phyloP scores from a whole-genome alignment of 2,329 filamentous ascomycete genomes.

The Drechslerella dactyloides region DNA sequence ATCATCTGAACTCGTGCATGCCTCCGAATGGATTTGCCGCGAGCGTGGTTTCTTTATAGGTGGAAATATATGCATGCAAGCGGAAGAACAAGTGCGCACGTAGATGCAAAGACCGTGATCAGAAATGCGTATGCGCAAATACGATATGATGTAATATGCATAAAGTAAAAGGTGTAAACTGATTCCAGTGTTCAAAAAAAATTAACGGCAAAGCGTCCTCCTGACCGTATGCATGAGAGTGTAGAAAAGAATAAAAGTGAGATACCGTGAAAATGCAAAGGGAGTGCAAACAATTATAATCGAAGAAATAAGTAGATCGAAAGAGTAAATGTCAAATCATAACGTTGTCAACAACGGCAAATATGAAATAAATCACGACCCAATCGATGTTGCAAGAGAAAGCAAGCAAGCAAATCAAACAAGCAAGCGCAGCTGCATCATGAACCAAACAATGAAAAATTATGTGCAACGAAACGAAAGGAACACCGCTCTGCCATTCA shows the following conservation, averaged over 20 bases:
- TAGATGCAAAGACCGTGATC: no score
- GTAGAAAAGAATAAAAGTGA: conserved; percentile 1
- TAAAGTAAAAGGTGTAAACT: conserved; percentile 26
- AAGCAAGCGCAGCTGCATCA: neutral
- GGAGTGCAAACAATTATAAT: conserved; percentile 28
- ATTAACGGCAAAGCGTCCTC: conserved; percentile 25
- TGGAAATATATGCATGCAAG: neutral
- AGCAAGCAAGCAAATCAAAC: no score
- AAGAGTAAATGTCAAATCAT: neutral
- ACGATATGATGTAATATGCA: no score
- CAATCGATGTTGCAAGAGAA: neutral
- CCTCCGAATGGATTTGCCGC: conserved; percentile 2
- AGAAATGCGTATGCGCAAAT: no score
- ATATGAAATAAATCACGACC: neutral
- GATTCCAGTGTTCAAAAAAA: conserved; percentile 1
- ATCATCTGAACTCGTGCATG: neutral
- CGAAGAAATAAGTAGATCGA: conserved; percentile 8
- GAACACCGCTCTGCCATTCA: conserved; percentile 40
- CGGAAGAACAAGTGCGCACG: no score
- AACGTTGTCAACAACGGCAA: neutral
- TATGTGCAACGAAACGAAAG: conserved; percentile 36
- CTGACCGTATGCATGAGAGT: conserved; percentile 11
- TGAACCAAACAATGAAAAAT: conserved; percentile 19
- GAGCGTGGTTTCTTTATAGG: conserved; percentile 7
- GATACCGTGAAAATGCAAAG: conserved; percentile 19